Evolutionary conservation across 2,329 filamentous ascomycete genomes (phyloP), one percentile per base, ranked within the genome.

Genomic region (Fusarium avenaceum): DNA sequence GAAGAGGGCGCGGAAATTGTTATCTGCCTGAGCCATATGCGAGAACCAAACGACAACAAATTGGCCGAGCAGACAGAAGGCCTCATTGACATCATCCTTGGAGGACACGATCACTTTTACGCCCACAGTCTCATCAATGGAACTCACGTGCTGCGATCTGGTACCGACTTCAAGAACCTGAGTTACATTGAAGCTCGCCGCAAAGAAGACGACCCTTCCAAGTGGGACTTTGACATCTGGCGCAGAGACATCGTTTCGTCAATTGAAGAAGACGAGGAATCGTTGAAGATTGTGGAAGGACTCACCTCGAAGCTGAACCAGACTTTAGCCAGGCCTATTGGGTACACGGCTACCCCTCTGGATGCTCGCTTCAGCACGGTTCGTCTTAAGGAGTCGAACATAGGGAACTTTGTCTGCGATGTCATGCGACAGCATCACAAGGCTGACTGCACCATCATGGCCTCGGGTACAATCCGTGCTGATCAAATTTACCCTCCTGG

Each of bases 51-150:
- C 74, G 94, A 97, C 78, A 89, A 92, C 75, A 96, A 96, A 79
- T 82, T 97, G 6, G 94, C 94, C 0, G 83, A 89, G 62, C 90
- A 92, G 66, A 86, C 92, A 0, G 85, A 87, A 6, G 93, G 92
- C 0, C 78, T 92, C 54, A 89, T 97, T 20, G 94, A 97, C 76
- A 88, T 97, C 35, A 91, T 97, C 44, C 85, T 97, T 0, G 93
- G 94, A 48, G 94, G 94, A 0, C 94, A 97, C 74, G 94, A 97
- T 72, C 94, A 97, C 76, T 96, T 91, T 79, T 97, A 97, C 76
- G 86, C 85, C 17, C 93, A 97, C 79, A 87, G 85, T 55, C 75
- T 94, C 56, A 86, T 96, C 77, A 94, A 94, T 63, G 90, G 90
- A 10, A 92, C 88, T 1, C 94, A 97, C 73, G 87, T 97, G 4